Evolutionary conservation across 2,329 filamentous ascomycete genomes (phyloP), one percentile per base, ranked within the genome.

Genomic region (Epichloe sibirici): DNA sequence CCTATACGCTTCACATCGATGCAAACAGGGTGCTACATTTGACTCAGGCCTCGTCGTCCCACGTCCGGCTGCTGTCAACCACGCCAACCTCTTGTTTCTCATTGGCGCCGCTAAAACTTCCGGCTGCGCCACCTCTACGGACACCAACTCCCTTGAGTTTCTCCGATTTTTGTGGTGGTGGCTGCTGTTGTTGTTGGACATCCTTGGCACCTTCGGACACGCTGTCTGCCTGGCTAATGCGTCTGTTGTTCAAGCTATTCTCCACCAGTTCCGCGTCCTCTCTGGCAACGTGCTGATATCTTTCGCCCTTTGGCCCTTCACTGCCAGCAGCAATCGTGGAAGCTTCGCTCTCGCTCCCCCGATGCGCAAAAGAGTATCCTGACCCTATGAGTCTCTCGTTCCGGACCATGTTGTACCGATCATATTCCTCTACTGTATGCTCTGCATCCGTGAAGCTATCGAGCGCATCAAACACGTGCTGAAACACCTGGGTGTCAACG

Each of bases 401-500:
- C n/a, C 77, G 70, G 31, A 74, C 77, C 31, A 70, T 65, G 48
- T 70, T 71, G 60, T 83, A 84, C 42, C 72, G 72, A 51, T 76
- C 78, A 58, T 79, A 84, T 61, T 85, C 78, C 60, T 81, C 79
- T 53, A 76, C 71, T 2, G 75, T 74, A 60, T 83, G 78, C 47
- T 76, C 74, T 0, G 78, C 73, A 43, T 74, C 73, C 2, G 76
- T 79, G 63, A 85, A 88, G 59, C 77, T 83, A 55, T 94, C 82
- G 9, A 98, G 73, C 0, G 93, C 90, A 60, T 94, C 85, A 57
- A 95, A 90, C 2, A 98, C 89, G 64, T 95, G 88, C 15, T 84
- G 87, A 63, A 96, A 96, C 3, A 97, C 91, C 50, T 90, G 81
- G 1, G 76, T 73, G 58, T 95, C 79, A 6, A 95, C 87, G 61